These are phyloP conservation scores for Nematocida major DNA, from an alignment of 371 early-diverging fungal species.

Conservation along the genomic window DNA sequence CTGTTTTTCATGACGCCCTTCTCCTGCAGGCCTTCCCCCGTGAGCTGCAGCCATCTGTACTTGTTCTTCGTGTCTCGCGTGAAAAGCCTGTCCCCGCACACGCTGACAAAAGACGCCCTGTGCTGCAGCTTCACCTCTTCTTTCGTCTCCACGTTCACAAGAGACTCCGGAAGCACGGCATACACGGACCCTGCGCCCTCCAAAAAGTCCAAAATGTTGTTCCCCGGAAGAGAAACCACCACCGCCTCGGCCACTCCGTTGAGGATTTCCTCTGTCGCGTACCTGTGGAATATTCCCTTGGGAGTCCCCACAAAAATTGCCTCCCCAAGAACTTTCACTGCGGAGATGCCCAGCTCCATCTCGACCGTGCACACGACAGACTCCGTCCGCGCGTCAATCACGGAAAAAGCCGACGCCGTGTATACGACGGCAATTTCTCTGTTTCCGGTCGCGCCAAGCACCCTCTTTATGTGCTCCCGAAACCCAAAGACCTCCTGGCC, in stretches of 20 bases:
- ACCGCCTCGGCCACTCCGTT: background rate
- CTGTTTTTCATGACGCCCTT: background rate
- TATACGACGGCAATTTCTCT: background rate
- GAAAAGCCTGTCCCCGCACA: background rate
- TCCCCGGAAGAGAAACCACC: background rate
- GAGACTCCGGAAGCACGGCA: background rate
- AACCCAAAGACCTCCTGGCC: constrained; percentile 20
- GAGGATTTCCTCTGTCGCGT: constrained; percentile 1
- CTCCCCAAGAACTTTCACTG: background rate
- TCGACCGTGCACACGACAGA: background rate
- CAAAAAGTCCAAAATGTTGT: background rate
- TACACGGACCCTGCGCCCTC: background rate
- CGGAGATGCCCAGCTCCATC: background rate
- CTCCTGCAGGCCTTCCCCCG: background rate
- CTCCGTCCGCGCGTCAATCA: constrained; percentile 21
- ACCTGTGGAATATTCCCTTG: constrained; percentile 30
- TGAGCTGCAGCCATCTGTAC: background rate
- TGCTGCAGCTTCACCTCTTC: background rate
- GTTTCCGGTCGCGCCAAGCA: background rate
- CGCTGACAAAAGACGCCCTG: background rate
- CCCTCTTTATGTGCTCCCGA: constrained; percentile 32
- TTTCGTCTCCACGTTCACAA: background rate
- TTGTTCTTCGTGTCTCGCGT: constrained; percentile 29
- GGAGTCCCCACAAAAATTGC: background rate
- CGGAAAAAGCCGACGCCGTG: constrained; percentile 5